Evolutionary conservation across 2,329 filamentous ascomycete species (phyloP).

Genomic region (Penicillium sp.): DNA sequence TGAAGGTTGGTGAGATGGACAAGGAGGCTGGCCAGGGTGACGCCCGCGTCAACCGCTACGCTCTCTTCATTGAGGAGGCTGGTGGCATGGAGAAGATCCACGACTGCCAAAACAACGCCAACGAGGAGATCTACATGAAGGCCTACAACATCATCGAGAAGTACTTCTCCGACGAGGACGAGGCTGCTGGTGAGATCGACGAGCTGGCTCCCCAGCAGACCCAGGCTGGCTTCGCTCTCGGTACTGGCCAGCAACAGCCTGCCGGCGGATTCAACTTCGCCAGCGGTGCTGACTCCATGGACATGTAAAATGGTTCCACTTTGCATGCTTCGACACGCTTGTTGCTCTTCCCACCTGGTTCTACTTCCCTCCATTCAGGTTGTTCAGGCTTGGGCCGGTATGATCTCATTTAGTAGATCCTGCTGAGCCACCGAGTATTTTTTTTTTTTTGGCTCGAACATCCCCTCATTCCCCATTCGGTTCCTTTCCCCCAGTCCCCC

Average conservation of each 20-base stretch:
- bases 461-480: not conserved
- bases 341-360: not conserved
- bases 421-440: not conserved
- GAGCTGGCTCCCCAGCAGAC: constrained; percentile 73
- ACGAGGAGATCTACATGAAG: constrained; percentile 99
- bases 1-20: constrained; percentile 99
- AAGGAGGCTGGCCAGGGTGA: constrained; percentile 72
- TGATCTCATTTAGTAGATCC: not conserved
- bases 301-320: constrained; percentile 59
- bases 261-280: constrained; percentile 92
- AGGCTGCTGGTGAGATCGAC: constrained; percentile 73
- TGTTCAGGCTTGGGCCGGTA: not conserved
- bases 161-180: constrained; percentile 99
- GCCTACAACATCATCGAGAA: constrained; percentile 99
- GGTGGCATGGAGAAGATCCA: constrained; percentile 99
- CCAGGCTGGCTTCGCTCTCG: constrained; percentile 73
- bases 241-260: constrained; percentile 63
- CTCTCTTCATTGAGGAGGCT: constrained; percentile 97
- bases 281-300: constrained; percentile 70
- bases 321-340: not conserved
- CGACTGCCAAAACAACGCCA: constrained; percentile 99
- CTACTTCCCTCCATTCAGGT: not conserved
- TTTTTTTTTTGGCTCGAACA: not conserved
- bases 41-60: constrained; percentile 81
- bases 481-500: not conserved